Base-by-base conservation (phyloP, 208 protist species). In the Acanthamoeba healyi region DNA sequence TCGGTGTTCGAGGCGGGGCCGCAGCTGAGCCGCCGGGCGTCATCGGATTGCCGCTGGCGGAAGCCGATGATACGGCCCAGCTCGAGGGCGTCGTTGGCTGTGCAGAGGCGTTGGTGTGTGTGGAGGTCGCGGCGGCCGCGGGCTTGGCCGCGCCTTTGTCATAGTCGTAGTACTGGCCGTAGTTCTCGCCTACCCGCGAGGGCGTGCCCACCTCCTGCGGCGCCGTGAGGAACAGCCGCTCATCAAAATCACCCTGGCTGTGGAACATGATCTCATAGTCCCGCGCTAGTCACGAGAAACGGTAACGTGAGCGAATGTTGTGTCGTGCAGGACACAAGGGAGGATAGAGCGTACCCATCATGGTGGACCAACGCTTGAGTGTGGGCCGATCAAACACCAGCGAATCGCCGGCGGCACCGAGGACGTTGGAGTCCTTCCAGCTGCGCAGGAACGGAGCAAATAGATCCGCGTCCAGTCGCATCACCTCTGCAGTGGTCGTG, bases 181-280 rank as follows among this genome's bases (percentile, higher is more conserved):
- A 89, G 32, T 65, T 58, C 44, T 58, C 54, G 81, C 51, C 44
- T 17, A 89, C 54, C 14, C 81, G 44, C 2, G 81, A 89, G 32
- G 81, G 81, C n/a, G 81, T 89, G 42, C 81, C 81, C 22, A 89
- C 54, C 51, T 89, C 51, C 51, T 89, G 51, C 12, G 44, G 51
- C 15, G 44, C 54, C 22, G 81, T 67, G 32, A 89, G 81, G 54
- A 89, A 67, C 49, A 89, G 51, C 51, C 81, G 44, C 49, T 89
- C 81, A 24, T 89, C 81, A 67, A 89, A 89, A 29, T 89, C 81
- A 26, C 81, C 81, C 81, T 67, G 51, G 7, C 49, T 89, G 29
- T 65, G 42, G 26, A 67, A 89, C 81, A 89, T 89, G 81, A 89
- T 61, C 38, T 89, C 81, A 40, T 89, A 89, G 51, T 89, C 81